phyloP scores from a whole-genome alignment of 768 basidiomycete genomes.

The Tylopilus felleus region DNA sequence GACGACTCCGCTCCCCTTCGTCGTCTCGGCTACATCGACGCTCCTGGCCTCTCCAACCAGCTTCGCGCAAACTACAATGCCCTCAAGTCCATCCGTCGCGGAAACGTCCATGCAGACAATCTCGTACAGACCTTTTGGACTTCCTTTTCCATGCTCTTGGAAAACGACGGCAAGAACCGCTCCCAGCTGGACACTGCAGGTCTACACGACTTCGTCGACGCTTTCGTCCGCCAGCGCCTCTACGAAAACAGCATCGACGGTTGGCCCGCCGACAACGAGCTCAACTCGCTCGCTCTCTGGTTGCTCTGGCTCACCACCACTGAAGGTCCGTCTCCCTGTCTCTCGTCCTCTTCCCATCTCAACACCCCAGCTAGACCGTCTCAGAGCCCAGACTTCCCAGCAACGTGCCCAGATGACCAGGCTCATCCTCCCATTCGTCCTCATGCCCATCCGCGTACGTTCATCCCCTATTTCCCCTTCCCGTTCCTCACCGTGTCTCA shows the following conservation, averaged over 20 bases:
- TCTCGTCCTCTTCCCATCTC: slow-evolving; percentile 9
- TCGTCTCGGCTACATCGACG: slow-evolving; percentile 45
- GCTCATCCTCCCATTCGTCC: slow-evolving; percentile 42
- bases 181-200: slow-evolving; percentile 53
- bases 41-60: slow-evolving; percentile 34
- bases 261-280: slow-evolving; percentile 54
- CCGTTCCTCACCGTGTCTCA: slow-evolving; percentile 21
- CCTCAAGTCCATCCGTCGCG: slow-evolving; percentile 29
- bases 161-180: slow-evolving; percentile 67
- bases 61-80: slow-evolving; percentile 38
- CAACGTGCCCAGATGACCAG: slow-evolving; percentile 30
- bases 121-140: slow-evolving; percentile 40
- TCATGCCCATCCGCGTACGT: slow-evolving; percentile 49
- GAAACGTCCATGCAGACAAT: slow-evolving; percentile 32
- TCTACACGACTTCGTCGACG: slow-evolving; percentile 43
- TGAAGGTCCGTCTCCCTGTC: slow-evolving; percentile 36
- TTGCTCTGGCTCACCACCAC: slow-evolving; percentile 60
- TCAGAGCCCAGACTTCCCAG: slow-evolving; percentile 23
- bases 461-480: not conserved
- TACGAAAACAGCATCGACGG: slow-evolving; percentile 43
- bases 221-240: slow-evolving; percentile 44
- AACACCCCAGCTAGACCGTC: slow-evolving; percentile 27
- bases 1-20: slow-evolving; percentile 50
- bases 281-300: slow-evolving; percentile 58
- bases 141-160: slow-evolving; percentile 54